These are phyloP conservation scores for Backusella mclennaniae DNA, from an alignment of 192 early-diverging fungal genomes.

Conservation along the genomic window DNA sequence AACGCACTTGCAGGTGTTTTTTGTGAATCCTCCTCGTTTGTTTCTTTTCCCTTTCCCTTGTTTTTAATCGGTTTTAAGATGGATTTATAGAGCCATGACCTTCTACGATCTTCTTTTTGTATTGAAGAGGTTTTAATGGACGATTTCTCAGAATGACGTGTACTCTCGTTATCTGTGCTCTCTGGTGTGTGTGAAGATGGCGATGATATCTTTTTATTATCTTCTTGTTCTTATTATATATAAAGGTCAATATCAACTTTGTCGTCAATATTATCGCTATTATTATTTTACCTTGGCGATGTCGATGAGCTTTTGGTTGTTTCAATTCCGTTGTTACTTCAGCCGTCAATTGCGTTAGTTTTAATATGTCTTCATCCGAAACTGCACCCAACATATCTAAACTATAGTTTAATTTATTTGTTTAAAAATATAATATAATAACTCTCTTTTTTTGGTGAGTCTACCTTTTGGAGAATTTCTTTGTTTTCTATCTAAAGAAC, in stretches of 20 bases:
- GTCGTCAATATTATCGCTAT: not conserved
- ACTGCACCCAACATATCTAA: conserved; percentile 29
- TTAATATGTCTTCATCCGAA: conserved; percentile 29
- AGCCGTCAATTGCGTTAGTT: conserved; percentile 20
- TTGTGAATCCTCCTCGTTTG: not conserved
- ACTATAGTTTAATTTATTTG: conserved; percentile 5
- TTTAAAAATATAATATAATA: not conserved
- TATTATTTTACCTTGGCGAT: not conserved
- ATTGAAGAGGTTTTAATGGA: not conserved
- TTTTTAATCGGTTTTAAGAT: not conserved
- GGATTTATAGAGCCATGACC: conserved; percentile 12
- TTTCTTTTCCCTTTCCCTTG: not conserved
- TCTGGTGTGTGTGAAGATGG: not conserved
- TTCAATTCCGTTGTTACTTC: not conserved
- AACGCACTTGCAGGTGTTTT: not conserved
- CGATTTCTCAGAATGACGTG: not conserved
- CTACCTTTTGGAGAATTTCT: not conserved
- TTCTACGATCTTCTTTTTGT: not conserved
- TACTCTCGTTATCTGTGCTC: not conserved
- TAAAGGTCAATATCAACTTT: not conserved
- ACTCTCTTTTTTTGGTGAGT: not conserved
- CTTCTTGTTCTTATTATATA: conserved; percentile 5
- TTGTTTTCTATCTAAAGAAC: not conserved
- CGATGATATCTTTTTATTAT: not conserved
- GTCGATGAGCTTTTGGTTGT: not conserved